Evolutionary conservation across 768 basidiomycete genomes (phyloP), one percentile per base, ranked within the genome.

Genomic region (Lactifluus hygrophoroides): DNA sequence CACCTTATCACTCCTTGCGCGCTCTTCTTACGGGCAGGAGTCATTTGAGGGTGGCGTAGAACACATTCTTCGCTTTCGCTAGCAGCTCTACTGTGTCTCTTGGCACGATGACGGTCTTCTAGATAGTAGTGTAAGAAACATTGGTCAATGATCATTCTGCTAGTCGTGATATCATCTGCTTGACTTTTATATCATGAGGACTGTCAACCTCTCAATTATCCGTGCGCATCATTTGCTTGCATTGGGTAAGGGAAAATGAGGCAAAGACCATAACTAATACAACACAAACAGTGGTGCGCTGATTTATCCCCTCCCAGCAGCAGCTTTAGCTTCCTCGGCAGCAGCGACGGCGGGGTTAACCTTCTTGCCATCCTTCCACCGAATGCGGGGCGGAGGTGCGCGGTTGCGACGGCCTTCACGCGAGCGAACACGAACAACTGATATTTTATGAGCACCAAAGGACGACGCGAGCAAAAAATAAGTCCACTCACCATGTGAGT

Each of bases 371-470:
- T 91, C 89, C 75, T 93, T 94, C 92, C 92, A 97, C 66, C 95
- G 81, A 65, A 97, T 76, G 64, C 96, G 90, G 27, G 93, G 92
- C 64, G 96, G 96, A 60, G 96, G 96, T 3, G 91, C 88, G 74
- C 96, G 92, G 85, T 96, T 98, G 75, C 95, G 83, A 69, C 95
- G 88, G 56, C 91, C 91, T 79, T 90, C 89, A 64, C 88, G 83
- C 60, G 96, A 97, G 63, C 96, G 92, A 50, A 98, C 96, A 74
- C 96, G 95, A 64, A 99, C 96, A 64, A 99, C 94, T 96, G 21
- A 54, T 35, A 21, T 40, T 3, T 13, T 38, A 23, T 49, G 43
- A 51, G 54, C 45, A 49, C 47, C 47, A 19, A 11, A 43, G n/a
- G 35, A 50, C n/a, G n/a, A n/a, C n/a, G n/a, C 44, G 11, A 49